Percentiles rank a stretch among this genome's conserved stretches.
These are phyloP conservation scores for Lippia alba DNA, from an alignment of 305 asterid species.

Conservation along the genomic window DNA sequence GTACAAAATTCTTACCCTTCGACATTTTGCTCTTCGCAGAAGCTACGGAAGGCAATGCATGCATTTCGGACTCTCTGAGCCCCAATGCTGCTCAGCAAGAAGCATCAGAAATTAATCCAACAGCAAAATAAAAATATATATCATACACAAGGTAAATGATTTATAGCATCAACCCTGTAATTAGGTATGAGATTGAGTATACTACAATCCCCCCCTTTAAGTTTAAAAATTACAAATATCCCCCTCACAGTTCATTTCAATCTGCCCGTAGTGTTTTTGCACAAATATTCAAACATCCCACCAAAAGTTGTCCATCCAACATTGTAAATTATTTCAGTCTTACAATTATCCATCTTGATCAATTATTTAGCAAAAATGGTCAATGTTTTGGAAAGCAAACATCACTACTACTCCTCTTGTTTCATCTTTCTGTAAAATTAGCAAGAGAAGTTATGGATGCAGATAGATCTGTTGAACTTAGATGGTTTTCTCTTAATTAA, in stretches of 20 bases:
- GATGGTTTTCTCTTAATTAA: not conserved
- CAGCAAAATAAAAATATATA: not conserved
- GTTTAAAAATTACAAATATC: not conserved
- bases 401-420: too few species aligned
- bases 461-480: slow-evolving; percentile 1
- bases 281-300: too few species aligned
- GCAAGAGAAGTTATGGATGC: slow-evolving; percentile 5
- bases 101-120: not conserved
- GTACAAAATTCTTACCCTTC: slow-evolving; percentile 44
- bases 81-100: slow-evolving; percentile 54
- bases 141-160: not conserved
- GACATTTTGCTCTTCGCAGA: slow-evolving; percentile 51
- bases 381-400: not conserved
- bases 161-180: not conserved
- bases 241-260: not conserved
- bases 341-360: not conserved
- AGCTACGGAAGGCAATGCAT: slow-evolving; percentile 59
- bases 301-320: too few species aligned
- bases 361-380: not conserved
- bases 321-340: not conserved
- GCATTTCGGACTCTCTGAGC: slow-evolving; percentile 65
- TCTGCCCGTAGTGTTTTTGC: not conserved
- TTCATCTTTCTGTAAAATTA: not conserved
- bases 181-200: too few species aligned
- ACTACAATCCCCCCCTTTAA: not conserved